Evolutionary conservation across 2,329 filamentous ascomycete species (phyloP).

Genomic region (Camillea tinctor): DNA sequence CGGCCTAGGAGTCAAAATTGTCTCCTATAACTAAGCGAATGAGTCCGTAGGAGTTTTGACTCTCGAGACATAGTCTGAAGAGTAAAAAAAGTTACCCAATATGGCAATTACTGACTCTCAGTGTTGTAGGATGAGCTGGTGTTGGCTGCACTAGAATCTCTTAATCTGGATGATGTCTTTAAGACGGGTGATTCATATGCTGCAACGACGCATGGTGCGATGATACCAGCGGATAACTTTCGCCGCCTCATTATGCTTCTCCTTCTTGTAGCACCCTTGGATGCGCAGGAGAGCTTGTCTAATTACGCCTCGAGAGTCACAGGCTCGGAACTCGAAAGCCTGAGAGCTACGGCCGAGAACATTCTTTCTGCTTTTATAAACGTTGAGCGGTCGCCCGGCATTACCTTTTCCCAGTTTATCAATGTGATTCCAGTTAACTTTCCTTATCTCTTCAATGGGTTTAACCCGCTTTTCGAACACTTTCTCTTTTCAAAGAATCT

Average conservation of each 20-base stretch:
- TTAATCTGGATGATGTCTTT: conserved; percentile 63
- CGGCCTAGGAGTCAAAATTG: no score
- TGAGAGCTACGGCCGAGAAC: conserved; percentile 61
- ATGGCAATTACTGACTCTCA: no score
- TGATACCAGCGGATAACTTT: conserved; percentile 73
- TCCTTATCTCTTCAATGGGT: conserved; percentile 66
- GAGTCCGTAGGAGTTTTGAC: no score
- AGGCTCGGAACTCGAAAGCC: conserved; percentile 54
- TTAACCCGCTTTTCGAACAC: conserved; percentile 69
- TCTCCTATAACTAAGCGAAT: no score
- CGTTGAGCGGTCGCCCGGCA: conserved; percentile 61
- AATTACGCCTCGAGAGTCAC: conserved; percentile 56
- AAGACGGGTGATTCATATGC: conserved; percentile 46
- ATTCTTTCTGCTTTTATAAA: conserved; percentile 66
- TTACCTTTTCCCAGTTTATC: conserved; percentile 62
- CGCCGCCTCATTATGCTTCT: conserved; percentile 69
- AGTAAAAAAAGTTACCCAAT: no score
- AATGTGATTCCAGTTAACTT: conserved; percentile 57
- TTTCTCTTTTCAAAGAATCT: conserved; percentile 74
- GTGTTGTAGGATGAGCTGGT: conserved; percentile 67
- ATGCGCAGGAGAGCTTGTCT: conserved; percentile 63
- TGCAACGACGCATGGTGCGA: conserved; percentile 57
- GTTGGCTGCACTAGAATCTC: conserved; percentile 65
- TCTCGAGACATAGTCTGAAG: no score
- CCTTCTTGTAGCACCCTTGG: conserved; percentile 63